Evolutionary conservation across 78 protist genomes (phyloP).

Genomic region (Dictyostelium capitatum): DNA sequence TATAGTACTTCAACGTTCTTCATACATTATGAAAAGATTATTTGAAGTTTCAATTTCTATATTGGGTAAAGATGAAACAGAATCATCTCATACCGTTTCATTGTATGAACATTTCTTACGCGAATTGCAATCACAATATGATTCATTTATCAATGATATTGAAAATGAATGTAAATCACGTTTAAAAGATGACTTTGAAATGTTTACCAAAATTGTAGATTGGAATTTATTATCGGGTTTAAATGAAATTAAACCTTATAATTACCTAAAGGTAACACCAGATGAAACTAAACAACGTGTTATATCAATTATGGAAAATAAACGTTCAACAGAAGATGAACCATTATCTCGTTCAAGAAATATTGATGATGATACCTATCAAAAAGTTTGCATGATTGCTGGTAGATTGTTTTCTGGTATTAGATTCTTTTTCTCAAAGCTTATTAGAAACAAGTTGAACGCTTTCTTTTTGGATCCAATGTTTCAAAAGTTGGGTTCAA

Average conservation of each 20-base stretch:
- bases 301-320: slow-evolving; percentile 64
- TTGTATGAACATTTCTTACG: slow-evolving; percentile 61
- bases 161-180: slow-evolving; percentile 57
- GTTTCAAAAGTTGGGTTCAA: slow-evolving; percentile 61
- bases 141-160: slow-evolving; percentile 70
- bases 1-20: slow-evolving; percentile 52
- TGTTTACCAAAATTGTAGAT: slow-evolving; percentile 87
- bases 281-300: slow-evolving; percentile 87
- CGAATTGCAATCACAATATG: slow-evolving; percentile 34
- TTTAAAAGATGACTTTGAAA: slow-evolving; percentile 85
- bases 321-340: neutral
- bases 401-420: slow-evolving; percentile 85
- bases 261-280: slow-evolving; percentile 72
- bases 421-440: slow-evolving; percentile 81
- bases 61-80: slow-evolving; percentile 45
- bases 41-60: slow-evolving; percentile 70
- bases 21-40: slow-evolving; percentile 75
- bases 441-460: slow-evolving; percentile 84
- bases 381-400: slow-evolving; percentile 73
- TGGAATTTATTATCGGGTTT: slow-evolving; percentile 81
- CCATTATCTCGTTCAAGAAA: slow-evolving; percentile 26
- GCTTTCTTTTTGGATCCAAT: slow-evolving; percentile 91
- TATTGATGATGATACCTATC: slow-evolving; percentile 67
- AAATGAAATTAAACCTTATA: slow-evolving; percentile 65
- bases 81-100: slow-evolving; percentile 42